Base-by-base conservation (phyloP, 2,329 filamentous ascomycete species). In the Cladosporium sphaerospermum region DNA sequence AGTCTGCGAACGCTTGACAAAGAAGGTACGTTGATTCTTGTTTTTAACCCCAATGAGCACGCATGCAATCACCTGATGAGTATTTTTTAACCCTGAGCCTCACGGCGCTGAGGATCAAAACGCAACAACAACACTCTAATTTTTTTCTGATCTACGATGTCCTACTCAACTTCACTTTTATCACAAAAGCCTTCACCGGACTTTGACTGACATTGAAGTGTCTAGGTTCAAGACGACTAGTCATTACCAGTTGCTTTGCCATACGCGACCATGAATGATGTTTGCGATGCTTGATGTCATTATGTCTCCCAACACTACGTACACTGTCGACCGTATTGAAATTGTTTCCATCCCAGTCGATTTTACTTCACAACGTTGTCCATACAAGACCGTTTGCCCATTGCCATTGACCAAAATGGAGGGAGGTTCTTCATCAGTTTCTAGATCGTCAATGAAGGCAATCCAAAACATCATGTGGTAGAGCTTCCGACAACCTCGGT, bases 121-220 rank as follows among this genome's bases (percentile, higher is more conserved):
- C 32, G 45, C 77, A 82, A 81, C 80, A 81, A 79, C 75, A 79
- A 80, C 75, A 84, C 80, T 84, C 80, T 84, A 84, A 84, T 84
- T 84, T 84, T 84, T 84, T 83, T 70, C 79, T 83, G 81, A 84
- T 71, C 67, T 41, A 45, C 36, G 9, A 42, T 19, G 16, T 50
- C 33, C 14, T 48, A 48, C 36, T 40, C 10, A 18, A 9, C 13
- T 41, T 14, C 33, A n/a, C 16, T 31, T 16, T 18, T n/a, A 14
- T 31, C 23, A 32, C 28, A 18, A 44, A 10, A 23, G 19, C 42
- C 9, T 11, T 44, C 14, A 16, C 14, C 18, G 23, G 31, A 10
- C 13, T 18, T 40, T 45, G 13, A 37, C 41, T 52, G 31, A 45
- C 48, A 13, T 23, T 10, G 34, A n/a, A 45, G 19, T 44, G 41